Evolutionary conservation across 345 rosid species (phyloP).

Genomic region (Dipteronia dyeriana): DNA sequence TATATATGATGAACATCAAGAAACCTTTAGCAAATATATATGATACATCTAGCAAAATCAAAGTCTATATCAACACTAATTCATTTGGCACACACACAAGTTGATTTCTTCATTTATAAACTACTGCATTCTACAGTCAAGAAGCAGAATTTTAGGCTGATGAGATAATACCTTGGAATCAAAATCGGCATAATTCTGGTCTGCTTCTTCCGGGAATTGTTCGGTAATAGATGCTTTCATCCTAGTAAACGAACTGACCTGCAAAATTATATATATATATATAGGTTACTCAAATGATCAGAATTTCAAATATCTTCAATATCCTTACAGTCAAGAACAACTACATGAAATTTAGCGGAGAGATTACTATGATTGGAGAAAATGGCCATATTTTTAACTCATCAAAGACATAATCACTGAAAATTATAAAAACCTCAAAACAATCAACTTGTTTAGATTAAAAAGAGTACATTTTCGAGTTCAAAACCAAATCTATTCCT

Average conservation of each 20-base stretch:
- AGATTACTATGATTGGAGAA: neutral
- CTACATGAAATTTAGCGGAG: neutral
- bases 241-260: too few relatives aligned
- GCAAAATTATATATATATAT: too few relatives aligned
- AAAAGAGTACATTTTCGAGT: neutral
- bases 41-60: slow-evolving; percentile 30
- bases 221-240: slow-evolving; percentile 67
- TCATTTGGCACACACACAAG: neutral
- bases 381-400: too few relatives aligned
- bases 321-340: neutral
- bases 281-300: slow-evolving; percentile 36
- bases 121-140: neutral
- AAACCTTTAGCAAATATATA: too few relatives aligned
- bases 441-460: neutral
- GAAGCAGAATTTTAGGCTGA: neutral
- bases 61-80: neutral
- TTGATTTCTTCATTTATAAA: neutral
- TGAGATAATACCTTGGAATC: slow-evolving; percentile 64
- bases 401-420: neutral
- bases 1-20: neutral
- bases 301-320: neutral
- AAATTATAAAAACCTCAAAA: neutral
- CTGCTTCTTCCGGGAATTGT: slow-evolving; percentile 82
- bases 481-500: neutral
- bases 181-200: slow-evolving; percentile 70